phyloP scores from a whole-genome alignment of 169 alveolate genomes.

The Miamiensis avidus region DNA sequence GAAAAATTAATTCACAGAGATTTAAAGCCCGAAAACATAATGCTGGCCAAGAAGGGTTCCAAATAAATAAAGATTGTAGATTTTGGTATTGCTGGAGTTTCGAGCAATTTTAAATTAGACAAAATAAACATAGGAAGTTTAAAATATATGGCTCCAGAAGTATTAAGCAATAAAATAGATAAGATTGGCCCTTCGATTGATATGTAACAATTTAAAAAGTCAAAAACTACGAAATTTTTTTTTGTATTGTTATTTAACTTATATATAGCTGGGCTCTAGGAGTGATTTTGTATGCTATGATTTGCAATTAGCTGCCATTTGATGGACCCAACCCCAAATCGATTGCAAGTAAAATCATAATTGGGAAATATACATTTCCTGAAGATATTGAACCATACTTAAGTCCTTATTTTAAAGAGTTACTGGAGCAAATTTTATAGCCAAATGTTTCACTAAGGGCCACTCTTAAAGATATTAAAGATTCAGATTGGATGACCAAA shows the following conservation, averaged over 20 bases:
- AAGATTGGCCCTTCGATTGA: conserved; percentile 38
- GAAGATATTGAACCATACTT: conserved; percentile 4
- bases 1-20: conserved; percentile 77
- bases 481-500: conserved; percentile 24
- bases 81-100: conserved; percentile 71
- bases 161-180: conserved; percentile 15
- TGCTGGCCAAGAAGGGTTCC: conserved; percentile 42
- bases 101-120: conserved; percentile 12
- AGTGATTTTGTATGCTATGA: conserved; percentile 59
- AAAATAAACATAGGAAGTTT: conserved; percentile 25
- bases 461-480: conserved; percentile 27
- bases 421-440: conserved; percentile 28
- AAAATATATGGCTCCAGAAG: conserved; percentile 67
- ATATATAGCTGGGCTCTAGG: conserved; percentile 67
- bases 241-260: background rate
- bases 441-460: conserved; percentile 34
- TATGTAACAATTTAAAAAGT: background rate
- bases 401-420: conserved; percentile 33
- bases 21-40: conserved; percentile 72
- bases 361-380: conserved; percentile 30
- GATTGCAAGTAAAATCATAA: conserved; percentile 36
- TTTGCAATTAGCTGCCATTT: conserved; percentile 67
- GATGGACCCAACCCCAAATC: conserved; percentile 54
- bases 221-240: too few relatives aligned
- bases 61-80: conserved; percentile 55